Base-by-base conservation (phyloP, 805 yeast species). In the Komagataella populi region DNA sequence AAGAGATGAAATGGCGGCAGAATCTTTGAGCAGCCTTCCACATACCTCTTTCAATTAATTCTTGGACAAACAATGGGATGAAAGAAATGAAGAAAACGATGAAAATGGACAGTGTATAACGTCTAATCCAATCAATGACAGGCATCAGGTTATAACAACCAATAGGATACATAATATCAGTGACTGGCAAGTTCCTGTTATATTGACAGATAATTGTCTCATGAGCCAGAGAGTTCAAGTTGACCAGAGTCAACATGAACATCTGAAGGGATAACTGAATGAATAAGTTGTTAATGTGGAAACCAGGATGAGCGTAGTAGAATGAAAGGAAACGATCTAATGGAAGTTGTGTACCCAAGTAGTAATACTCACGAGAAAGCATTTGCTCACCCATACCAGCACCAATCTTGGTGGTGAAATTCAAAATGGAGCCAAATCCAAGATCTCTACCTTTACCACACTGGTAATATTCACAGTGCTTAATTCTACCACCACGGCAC, bases 381-480 rank as follows among this genome's bases (percentile, higher is more conserved):
- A 85, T 83, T 66, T 85, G 95, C 68, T 85, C 95, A 66, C 93
- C 93, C 95, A 85, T 85, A 69, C 95, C 95, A 58, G 93, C 90
- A 68, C 95, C 95, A 76, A 85, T 84, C 69, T 85, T 85, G 46
- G 90, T 84, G 20, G 89, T 84, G 76, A 85, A 85, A 68, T 85
- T 85, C 74, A 84, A 73, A 69, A 85, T 84, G 4, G 93, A 84
- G 54, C 89, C 89, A 67, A 85, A 85, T 63, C 95, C 95, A 60
- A 85, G 74, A 76, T 85, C 95, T 74, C 95, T 76, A 65, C 95
- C 95, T 69, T 85, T 85, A 70, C 95, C 95, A 78, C 95, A 85
- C 70, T 85, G 95, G 69, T 80, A 83, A 65, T 84, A 85, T 63
- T 85, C 95, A 72, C 89, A 83, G 64, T 85, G 93, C 70, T 85